Conservation (phyloP, 306 rosid species). For the Arachis hypogaea region DNA sequence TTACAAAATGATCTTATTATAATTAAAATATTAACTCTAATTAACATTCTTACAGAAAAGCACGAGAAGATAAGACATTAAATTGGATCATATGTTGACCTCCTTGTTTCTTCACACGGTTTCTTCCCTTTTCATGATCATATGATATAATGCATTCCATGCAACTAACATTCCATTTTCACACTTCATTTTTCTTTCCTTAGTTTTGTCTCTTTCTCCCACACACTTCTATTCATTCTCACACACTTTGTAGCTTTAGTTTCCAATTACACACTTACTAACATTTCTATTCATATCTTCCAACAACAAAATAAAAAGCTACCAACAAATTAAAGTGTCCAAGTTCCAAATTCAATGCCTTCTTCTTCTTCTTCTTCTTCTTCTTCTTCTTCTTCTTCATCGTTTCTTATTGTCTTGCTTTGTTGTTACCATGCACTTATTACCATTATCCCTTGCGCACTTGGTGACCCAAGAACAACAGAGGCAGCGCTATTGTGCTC, state of each 20-base stretch:
- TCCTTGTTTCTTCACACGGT: conserved; percentile 21
- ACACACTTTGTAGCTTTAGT: neutral
- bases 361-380: neutral
- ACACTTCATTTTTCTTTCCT: neutral
- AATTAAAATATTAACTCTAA: too few species aligned
- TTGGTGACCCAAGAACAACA: conserved; percentile 61
- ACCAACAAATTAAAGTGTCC: neutral
- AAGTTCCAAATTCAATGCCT: conserved; percentile 15
- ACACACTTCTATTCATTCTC: neutral
- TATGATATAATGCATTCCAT: neutral
- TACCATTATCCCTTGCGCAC: neutral
- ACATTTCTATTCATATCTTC: neutral
- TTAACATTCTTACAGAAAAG: too few species aligned
- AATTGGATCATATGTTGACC: neutral
- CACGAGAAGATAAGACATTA: too few species aligned
- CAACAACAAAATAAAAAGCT: conserved; percentile 12
- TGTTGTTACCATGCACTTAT: conserved; percentile 9
- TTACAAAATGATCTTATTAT: too few species aligned
- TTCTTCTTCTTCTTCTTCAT: neutral
- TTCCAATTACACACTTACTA: neutral
- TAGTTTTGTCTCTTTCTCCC: neutral
- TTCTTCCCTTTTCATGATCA: neutral
- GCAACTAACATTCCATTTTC: neutral
- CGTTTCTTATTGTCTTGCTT: conserved; percentile 32
- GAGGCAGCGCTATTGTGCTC: conserved; percentile 56